Evolutionary conservation across 2,329 filamentous ascomycete genomes (phyloP).

Genomic region (Alternaria arbusti): DNA sequence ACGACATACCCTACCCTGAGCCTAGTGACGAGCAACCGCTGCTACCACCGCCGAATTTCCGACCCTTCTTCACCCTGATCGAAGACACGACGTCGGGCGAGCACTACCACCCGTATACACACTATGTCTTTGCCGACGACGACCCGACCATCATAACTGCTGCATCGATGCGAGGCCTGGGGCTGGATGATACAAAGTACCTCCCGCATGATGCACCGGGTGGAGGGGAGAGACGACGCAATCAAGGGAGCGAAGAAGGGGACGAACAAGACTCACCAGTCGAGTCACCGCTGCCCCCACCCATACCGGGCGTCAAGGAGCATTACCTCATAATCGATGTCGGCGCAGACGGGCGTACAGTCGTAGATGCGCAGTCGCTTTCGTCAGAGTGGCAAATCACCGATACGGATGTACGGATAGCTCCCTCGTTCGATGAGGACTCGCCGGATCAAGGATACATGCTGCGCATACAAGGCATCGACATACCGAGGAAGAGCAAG

Average conservation of each 20-base stretch:
- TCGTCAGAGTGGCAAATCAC: conserved; percentile 75
- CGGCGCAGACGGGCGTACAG: conserved; percentile 52
- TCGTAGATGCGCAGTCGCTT: conserved; percentile 75
- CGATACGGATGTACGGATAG: conserved; percentile 59
- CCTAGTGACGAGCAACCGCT: conserved; percentile 43
- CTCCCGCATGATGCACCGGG: conserved; percentile 35
- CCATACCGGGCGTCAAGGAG: conserved; percentile 57
- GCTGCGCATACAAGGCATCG: conserved; percentile 66
- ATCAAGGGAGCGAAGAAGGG: conserved; percentile 27
- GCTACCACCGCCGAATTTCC: conserved; percentile 63
- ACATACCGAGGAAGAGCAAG: conserved; percentile 39
- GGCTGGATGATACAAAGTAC: conserved; percentile 53
- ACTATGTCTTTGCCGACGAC: conserved; percentile 94
- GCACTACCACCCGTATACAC: conserved; percentile 82
- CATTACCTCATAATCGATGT: conserved; percentile 66
- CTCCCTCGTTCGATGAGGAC: conserved; percentile 67
- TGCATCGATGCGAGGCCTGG: conserved; percentile 64
- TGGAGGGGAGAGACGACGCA: conserved; percentile 21
- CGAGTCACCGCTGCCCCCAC: conserved; percentile 54
- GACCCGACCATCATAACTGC: conserved; percentile 78
- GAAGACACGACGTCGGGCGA: conserved; percentile 75
- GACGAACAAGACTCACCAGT: conserved; percentile 33
- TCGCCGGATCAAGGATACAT: conserved; percentile 59
- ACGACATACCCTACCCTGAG: conserved; percentile 45
- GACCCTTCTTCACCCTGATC: conserved; percentile 85